Percentiles rank a stretch among this genome's conserved stretches.
phyloP scores from a whole-genome alignment of 257 asterid genomes.

The Solanum sejunctum region DNA sequence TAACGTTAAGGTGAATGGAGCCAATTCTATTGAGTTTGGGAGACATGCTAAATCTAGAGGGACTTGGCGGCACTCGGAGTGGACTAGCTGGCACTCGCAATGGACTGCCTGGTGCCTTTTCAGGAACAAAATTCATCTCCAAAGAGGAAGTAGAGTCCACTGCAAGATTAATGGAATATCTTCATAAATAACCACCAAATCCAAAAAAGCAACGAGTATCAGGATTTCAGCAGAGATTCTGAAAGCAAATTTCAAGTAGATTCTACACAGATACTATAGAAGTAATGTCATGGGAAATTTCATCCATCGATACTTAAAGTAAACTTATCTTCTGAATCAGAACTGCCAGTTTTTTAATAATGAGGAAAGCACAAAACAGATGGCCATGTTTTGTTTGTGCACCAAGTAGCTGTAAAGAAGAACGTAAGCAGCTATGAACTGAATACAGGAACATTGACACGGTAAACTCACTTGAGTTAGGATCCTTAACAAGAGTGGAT shows the following conservation, averaged over 20 bases:
- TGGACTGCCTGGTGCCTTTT: conserved; percentile 62
- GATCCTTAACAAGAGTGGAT: conserved; percentile 57
- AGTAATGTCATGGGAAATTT: neutral
- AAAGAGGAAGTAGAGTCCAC: conserved; percentile 49
- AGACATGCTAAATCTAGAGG: conserved; percentile 86
- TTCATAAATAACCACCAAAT: neutral
- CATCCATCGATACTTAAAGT: neutral
- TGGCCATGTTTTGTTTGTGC: neutral
- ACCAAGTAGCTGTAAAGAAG: neutral
- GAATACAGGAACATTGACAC: neutral
- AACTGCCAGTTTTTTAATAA: neutral
- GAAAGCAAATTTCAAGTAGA: neutral
- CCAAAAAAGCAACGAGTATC: neutral
- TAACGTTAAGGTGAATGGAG: conserved; percentile 67
- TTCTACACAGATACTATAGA: neutral
- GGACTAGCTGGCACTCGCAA: conserved; percentile 67
- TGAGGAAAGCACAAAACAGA: neutral
- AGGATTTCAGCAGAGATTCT: neutral
- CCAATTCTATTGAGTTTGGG: conserved; percentile 81
- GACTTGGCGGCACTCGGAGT: conserved; percentile 81
- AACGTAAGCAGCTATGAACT: neutral
- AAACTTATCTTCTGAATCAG: neutral
- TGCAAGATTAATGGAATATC: conserved; percentile 21
- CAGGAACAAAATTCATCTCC: conserved; percentile 43
- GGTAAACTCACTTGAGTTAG: conserved; percentile 58